Conservation (phyloP, 2,329 filamentous ascomycete species). For the Apiospora sp. region DNA sequence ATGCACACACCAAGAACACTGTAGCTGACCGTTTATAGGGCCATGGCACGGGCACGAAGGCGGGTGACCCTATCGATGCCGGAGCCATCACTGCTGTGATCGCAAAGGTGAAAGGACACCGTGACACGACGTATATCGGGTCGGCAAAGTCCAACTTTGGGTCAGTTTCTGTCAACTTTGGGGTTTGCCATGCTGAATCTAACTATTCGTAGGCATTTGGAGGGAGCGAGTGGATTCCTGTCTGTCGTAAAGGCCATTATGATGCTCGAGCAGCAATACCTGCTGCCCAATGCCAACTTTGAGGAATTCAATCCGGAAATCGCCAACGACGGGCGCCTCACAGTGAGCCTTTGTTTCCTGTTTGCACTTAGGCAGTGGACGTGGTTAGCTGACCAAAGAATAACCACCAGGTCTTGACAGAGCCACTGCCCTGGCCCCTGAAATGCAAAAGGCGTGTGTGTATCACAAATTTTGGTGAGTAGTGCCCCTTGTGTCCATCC, state of each 20-base stretch:
- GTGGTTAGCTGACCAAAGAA: no score
- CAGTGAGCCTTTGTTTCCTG: no score
- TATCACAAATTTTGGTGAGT: no score
- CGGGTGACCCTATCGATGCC: slow-evolving; percentile 3
- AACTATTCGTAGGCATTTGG: neutral
- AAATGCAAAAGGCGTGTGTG: no score
- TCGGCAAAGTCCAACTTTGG: slow-evolving; percentile 9
- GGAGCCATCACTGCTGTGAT: neutral
- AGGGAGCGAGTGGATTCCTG: neutral
- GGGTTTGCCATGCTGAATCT: neutral
- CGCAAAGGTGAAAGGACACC: neutral
- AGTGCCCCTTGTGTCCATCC: no score
- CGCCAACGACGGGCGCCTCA: no score
- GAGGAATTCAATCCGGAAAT: slow-evolving; percentile 7
- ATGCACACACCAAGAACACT: no score
- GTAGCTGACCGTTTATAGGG: neutral
- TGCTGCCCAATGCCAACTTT: slow-evolving; percentile 9
- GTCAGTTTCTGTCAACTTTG: neutral
- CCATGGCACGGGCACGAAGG: neutral
- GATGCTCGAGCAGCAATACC: neutral
- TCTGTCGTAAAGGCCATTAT: neutral
- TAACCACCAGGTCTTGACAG: no score
- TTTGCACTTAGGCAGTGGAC: no score
- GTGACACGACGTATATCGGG: neutral
- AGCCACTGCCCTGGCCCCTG: no score